phyloP scores from a whole-genome alignment of 306 rosid species.

The Canavalia ensiformis region DNA sequence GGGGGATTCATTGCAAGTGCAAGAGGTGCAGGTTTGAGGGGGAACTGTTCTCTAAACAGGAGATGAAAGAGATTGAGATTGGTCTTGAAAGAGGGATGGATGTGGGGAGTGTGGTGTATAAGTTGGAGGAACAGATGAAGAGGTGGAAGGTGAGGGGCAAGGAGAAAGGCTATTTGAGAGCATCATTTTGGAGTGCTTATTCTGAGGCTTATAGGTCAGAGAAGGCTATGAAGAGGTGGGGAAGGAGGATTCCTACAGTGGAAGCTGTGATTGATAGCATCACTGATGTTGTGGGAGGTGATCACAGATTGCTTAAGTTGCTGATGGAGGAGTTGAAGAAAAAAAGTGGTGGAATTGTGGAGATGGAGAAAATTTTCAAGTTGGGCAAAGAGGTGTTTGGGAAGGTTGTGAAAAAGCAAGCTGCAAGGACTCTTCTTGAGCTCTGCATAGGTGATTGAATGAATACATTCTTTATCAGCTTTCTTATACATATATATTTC shows the following conservation, averaged over 20 bases:
- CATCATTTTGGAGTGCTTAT: slow-evolving; percentile 77
- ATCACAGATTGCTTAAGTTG: slow-evolving; percentile 75
- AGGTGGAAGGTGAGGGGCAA: slow-evolving; percentile 73
- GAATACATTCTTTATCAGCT: slow-evolving; percentile 8
- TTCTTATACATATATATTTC: background rate
- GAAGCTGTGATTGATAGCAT: slow-evolving; percentile 66
- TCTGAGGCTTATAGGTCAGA: slow-evolving; percentile 64
- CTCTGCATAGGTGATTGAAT: slow-evolving; percentile 54
- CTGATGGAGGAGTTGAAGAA: slow-evolving; percentile 63
- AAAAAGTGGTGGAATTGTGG: slow-evolving; percentile 53
- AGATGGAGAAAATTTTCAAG: slow-evolving; percentile 68
- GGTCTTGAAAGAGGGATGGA: slow-evolving; percentile 77
- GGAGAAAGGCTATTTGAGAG: slow-evolving; percentile 78
- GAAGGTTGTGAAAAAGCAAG: slow-evolving; percentile 75
- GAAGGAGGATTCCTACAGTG: slow-evolving; percentile 65
- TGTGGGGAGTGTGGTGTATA: slow-evolving; percentile 63
- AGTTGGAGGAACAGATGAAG: slow-evolving; percentile 82
- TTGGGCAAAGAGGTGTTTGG: slow-evolving; percentile 79
- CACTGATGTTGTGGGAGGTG: slow-evolving; percentile 73
- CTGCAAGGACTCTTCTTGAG: slow-evolving; percentile 64
- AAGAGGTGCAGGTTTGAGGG: slow-evolving; percentile 85
- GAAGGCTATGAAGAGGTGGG: slow-evolving; percentile 75
- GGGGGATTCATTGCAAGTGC: slow-evolving; percentile 83
- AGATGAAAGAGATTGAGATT: slow-evolving; percentile 71
- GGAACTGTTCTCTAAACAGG: slow-evolving; percentile 56